Percentiles rank a stretch among this genome's conserved stretches.
Conservation (phyloP, 2,329 filamentous ascomycete species). For the Cercospora sp. region DNA sequence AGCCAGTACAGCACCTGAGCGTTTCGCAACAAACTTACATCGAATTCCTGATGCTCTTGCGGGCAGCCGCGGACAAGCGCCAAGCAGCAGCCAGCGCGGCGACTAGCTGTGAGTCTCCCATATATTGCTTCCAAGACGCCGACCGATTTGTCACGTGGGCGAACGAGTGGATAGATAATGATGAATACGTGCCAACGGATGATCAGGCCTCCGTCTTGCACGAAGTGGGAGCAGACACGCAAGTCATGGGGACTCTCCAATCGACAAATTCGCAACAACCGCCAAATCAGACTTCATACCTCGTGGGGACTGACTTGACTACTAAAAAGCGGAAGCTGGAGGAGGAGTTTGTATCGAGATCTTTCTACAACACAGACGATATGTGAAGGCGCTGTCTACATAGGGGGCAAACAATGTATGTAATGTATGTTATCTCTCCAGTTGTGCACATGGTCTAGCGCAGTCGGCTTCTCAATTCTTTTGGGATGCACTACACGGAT, state of each 20-base stretch:
- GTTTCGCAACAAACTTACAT: not conserved
- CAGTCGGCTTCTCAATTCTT: not conserved
- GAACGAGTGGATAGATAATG: not conserved
- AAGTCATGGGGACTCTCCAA: not conserved
- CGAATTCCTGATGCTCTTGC: not conserved
- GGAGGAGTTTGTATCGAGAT: not conserved
- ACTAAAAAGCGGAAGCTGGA: slow-evolving; percentile 2
- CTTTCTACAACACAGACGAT: slow-evolving; percentile 1
- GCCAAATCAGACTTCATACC: not conserved
- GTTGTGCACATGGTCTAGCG: not conserved
- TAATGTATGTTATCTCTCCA: not conserved
- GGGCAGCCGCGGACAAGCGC: not conserved
- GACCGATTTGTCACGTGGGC: not conserved
- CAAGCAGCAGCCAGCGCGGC: not conserved
- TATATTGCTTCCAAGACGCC: not conserved
- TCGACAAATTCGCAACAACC: not conserved
- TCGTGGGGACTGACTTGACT: not conserved
- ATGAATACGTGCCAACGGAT: not conserved
- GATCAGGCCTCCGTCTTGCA: not conserved
- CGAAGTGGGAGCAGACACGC: not conserved
- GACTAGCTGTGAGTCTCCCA: not conserved
- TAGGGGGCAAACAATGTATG: not conserved
- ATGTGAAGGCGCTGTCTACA: not conserved
- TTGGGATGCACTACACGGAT: not conserved
- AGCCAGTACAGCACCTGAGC: not conserved